Conservation (phyloP, 768 basidiomycete genomes). For the Serendipita vermifera region DNA sequence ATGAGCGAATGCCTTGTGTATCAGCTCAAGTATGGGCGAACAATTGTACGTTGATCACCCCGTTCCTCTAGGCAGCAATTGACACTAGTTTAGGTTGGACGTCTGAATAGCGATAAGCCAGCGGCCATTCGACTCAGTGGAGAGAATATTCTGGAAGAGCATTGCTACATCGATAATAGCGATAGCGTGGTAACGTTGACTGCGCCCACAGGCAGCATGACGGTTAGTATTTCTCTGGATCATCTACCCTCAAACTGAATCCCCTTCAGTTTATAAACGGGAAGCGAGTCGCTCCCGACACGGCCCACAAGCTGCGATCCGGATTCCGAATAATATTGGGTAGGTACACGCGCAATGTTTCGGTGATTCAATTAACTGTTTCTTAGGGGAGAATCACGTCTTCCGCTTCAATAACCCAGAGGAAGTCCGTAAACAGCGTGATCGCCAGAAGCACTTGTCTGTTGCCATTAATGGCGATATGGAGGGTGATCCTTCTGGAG, state of each 20-base stretch:
- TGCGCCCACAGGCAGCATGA: conserved; percentile 66
- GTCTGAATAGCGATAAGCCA: conserved; percentile 64
- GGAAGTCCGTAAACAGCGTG: conserved; percentile 82
- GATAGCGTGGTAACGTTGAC: conserved; percentile 77
- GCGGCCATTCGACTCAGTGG: conserved; percentile 89
- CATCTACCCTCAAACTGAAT: no score
- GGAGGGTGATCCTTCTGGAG: conserved; percentile 35
- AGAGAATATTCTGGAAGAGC: conserved; percentile 79
- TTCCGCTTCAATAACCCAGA: conserved; percentile 97
- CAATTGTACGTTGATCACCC: conserved; percentile 38
- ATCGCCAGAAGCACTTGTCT: conserved; percentile 62
- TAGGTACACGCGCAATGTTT: conserved; percentile 25
- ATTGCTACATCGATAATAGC: conserved; percentile 80
- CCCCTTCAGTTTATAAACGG: conserved; percentile 86
- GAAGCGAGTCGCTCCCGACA: conserved; percentile 62
- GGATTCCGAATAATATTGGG: conserved; percentile 96
- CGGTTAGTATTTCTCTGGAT: no score
- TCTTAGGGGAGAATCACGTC: conserved; percentile 82
- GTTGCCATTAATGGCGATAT: conserved; percentile 42
- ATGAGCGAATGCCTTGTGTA: conserved; percentile 95
- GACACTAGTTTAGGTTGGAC: conserved; percentile 50
- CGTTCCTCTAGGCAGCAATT: no score
- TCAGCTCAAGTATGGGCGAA: conserved; percentile 77
- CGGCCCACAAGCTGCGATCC: conserved; percentile 78
- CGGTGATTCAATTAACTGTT: conserved; percentile 8